Conservation (phyloP, 345 rosid species). For the Bruguiera sexangula region DNA sequence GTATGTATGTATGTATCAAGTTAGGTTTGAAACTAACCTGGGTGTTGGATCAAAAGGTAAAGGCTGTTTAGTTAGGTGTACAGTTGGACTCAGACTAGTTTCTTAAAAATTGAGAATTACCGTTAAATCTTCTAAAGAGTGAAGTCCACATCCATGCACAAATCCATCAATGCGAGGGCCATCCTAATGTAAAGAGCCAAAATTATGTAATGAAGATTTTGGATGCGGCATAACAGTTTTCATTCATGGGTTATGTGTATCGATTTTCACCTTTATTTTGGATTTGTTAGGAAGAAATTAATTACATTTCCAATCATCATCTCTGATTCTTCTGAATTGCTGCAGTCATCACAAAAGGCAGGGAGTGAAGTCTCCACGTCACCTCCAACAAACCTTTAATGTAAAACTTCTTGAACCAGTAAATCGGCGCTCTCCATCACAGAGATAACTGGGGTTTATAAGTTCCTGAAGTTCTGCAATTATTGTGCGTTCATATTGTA, state of each 20-base stretch:
- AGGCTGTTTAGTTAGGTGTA: conserved; percentile 12
- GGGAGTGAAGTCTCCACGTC: no score
- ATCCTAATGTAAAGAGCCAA: background rate
- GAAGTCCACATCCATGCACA: background rate
- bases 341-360: no score
- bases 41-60: conserved; percentile 9
- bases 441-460: no score
- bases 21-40: conserved; percentile 15
- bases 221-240: conserved; percentile 1
- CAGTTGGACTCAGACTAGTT: conserved; percentile 4
- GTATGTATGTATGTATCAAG: conserved; percentile 11
- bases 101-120: background rate
- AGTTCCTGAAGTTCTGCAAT: no score
- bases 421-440: no score
- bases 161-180: background rate
- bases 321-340: no score
- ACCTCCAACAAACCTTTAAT: no score
- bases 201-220: conserved; percentile 1
- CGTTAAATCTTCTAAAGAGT: background rate
- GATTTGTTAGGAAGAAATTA: no score
- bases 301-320: no score
- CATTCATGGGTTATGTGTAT: background rate
- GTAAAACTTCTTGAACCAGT: no score
- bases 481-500: no score
- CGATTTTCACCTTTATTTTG: no score